A percentile compares a stretch with the other conserved stretches of the same genome.
phyloP scores from a whole-genome alignment of 352 stramenopile species.

The Phytophthora boehmeriae region DNA sequence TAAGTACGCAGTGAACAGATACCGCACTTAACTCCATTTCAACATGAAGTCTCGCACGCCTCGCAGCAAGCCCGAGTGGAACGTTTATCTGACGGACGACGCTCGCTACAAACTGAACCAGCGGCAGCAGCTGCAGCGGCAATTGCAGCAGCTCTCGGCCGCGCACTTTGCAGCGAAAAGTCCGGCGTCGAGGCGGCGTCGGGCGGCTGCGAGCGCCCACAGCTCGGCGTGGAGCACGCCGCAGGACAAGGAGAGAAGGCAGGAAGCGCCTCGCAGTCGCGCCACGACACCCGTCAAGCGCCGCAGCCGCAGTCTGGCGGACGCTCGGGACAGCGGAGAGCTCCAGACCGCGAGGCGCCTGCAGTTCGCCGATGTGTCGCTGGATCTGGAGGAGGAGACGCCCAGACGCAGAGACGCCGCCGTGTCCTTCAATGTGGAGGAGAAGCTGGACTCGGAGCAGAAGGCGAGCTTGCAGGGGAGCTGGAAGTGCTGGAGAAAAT shows the following conservation, averaged over 20 bases:
- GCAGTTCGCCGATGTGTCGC: slow-evolving; percentile 29
- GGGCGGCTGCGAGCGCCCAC: slow-evolving; percentile 8
- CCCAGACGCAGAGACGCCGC: slow-evolving; percentile 5
- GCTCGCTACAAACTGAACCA: slow-evolving; percentile 53
- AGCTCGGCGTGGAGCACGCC: slow-evolving; percentile 23
- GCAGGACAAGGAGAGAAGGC: not conserved
- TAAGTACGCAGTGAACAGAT: not conserved
- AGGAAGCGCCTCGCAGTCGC: not conserved
- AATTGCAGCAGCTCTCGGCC: slow-evolving; percentile 48
- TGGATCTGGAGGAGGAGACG: slow-evolving; percentile 27
- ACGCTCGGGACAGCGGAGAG: slow-evolving; percentile 22
- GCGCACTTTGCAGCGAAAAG: slow-evolving; percentile 43
- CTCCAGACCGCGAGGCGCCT: slow-evolving; percentile 21
- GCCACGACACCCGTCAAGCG: not conserved
- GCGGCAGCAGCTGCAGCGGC: slow-evolving; percentile 45
- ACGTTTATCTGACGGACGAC: slow-evolving; percentile 57
- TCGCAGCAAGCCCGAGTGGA: slow-evolving; percentile 48
- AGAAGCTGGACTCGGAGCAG: slow-evolving; percentile 19
- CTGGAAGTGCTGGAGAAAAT: slow-evolving; percentile 48
- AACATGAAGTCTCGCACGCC: slow-evolving; percentile 27
- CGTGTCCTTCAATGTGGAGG: slow-evolving; percentile 39
- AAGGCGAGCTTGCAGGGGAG: slow-evolving; percentile 40
- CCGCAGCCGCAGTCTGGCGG: slow-evolving; percentile 8
- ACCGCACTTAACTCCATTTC: not conserved
- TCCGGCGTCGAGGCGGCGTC: slow-evolving; percentile 16